Conservation (phyloP, 2,329 filamentous ascomycete genomes). For the Diplodia mutila region DNA sequence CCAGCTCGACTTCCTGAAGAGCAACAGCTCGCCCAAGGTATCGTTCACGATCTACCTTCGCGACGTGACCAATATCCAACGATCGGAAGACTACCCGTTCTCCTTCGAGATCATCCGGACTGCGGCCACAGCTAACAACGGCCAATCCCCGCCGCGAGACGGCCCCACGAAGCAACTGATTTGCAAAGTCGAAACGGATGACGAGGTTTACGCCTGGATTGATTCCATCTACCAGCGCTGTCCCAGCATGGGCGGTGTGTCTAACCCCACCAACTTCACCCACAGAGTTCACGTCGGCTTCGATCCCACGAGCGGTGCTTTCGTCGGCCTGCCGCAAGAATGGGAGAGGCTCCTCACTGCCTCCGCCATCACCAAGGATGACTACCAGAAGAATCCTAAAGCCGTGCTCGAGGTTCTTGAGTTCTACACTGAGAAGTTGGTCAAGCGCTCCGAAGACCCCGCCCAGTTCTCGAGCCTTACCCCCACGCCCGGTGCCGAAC, state of each 20-base stretch:
- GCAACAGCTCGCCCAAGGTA: slow-evolving; percentile 77
- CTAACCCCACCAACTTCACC: slow-evolving; percentile 97
- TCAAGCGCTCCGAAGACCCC: slow-evolving; percentile 73
- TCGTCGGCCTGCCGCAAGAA: slow-evolving; percentile 90
- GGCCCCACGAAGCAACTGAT: slow-evolving; percentile 81
- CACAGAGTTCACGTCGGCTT: slow-evolving; percentile 98
- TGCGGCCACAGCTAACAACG: slow-evolving; percentile 60
- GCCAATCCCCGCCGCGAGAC: slow-evolving; percentile 75
- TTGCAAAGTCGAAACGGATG: slow-evolving; percentile 91
- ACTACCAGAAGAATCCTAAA: slow-evolving; percentile 92
- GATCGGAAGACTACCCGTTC: slow-evolving; percentile 87
- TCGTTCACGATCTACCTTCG: slow-evolving; percentile 83
- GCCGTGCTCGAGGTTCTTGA: slow-evolving; percentile 74
- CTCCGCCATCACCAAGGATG: slow-evolving; percentile 96
- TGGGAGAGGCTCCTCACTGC: slow-evolving; percentile 97
- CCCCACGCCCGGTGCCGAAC: slow-evolving; percentile 64
- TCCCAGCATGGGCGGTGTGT: slow-evolving; percentile 96
- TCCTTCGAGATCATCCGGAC: slow-evolving; percentile 90
- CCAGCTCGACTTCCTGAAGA: slow-evolving; percentile 92
- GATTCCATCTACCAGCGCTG: slow-evolving; percentile 97
- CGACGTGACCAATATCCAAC: slow-evolving; percentile 86
- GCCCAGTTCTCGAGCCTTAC: slow-evolving; percentile 69
- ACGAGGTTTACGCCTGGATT: slow-evolving; percentile 98
- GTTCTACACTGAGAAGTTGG: slow-evolving; percentile 80
- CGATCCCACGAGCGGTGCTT: slow-evolving; percentile 91